A percentile compares a stretch with the other conserved stretches of the same genome.
Conservation (phyloP, 1,284 basidiomycete genomes). For the Ustilago loliicola region DNA sequence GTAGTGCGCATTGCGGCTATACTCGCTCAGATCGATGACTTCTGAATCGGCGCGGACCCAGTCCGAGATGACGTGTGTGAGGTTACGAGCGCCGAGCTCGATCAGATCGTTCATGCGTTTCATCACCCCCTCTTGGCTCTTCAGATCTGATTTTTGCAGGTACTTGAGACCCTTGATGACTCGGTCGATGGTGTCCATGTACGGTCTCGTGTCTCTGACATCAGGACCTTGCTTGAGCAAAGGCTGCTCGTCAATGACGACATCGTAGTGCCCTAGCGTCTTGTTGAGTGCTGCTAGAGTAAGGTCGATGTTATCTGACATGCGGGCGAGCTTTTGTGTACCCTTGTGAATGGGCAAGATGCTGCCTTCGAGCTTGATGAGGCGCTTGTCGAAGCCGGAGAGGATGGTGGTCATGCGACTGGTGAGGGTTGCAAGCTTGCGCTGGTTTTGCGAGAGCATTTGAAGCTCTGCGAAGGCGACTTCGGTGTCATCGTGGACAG, state of each 20-base stretch:
- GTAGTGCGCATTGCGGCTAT: slow-evolving; percentile 39
- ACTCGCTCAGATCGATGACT: slow-evolving; percentile 56
- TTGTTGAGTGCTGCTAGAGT: slow-evolving; percentile 62
- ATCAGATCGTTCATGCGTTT: slow-evolving; percentile 65
- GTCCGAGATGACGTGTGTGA: slow-evolving; percentile 60
- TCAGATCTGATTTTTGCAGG: slow-evolving; percentile 45
- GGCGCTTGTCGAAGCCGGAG: slow-evolving; percentile 71
- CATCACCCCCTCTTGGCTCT: slow-evolving; percentile 60
- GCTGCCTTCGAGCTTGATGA: slow-evolving; percentile 67
- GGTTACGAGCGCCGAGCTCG: slow-evolving; percentile 63
- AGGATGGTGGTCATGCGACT: slow-evolving; percentile 71
- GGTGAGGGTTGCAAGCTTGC: slow-evolving; percentile 69
- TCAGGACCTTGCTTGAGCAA: slow-evolving; percentile 64
- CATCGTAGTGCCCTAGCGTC: slow-evolving; percentile 66
- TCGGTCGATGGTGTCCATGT: slow-evolving; percentile 66
- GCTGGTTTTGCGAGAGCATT: slow-evolving; percentile 71
- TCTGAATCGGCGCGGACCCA: slow-evolving; percentile 62
- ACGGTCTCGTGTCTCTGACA: slow-evolving; percentile 59
- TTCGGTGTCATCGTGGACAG: slow-evolving; percentile 52
- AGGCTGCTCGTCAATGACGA: slow-evolving; percentile 67
- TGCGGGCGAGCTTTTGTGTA: slow-evolving; percentile 65
- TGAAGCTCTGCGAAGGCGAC: slow-evolving; percentile 71
- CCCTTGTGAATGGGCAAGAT: slow-evolving; percentile 68
- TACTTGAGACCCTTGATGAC: slow-evolving; percentile 62
- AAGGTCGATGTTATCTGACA: slow-evolving; percentile 62